Conservation (phyloP, 257 asterid species). For the Knoxia roxburghii region DNA sequence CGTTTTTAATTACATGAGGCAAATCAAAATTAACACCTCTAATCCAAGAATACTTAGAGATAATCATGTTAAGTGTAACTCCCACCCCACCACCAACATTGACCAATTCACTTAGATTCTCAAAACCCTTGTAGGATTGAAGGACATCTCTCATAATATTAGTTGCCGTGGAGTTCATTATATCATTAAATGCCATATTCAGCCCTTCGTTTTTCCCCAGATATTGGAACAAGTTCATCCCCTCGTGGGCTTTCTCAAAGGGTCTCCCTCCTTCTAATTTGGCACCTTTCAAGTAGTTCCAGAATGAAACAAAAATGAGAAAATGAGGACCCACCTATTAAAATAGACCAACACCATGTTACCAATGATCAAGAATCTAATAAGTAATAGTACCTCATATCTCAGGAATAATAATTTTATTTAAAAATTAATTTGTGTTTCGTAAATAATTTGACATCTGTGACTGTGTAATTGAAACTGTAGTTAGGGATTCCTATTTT, state of each 20-base stretch:
- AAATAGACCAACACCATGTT: too few relatives aligned
- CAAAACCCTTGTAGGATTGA: slow-evolving; percentile 2
- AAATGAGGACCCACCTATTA: too few relatives aligned
- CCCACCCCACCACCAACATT: slow-evolving; percentile 5
- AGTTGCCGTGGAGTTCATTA: not conserved
- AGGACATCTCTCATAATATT: not conserved
- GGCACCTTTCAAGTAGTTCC: not conserved
- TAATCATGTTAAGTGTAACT: not conserved
- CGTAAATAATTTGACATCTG: too few relatives aligned
- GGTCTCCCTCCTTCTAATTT: slow-evolving; percentile 5
- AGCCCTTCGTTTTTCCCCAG: not conserved
- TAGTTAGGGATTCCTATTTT: too few relatives aligned
- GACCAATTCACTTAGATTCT: not conserved
- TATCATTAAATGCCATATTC: not conserved
- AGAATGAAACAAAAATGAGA: too few relatives aligned
- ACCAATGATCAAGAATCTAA: too few relatives aligned
- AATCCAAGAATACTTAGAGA: not conserved
- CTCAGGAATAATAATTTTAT: too few relatives aligned
- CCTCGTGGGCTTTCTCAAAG: slow-evolving; percentile 5
- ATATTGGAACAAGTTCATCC: not conserved
- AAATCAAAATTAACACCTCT: not conserved
- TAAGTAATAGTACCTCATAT: too few relatives aligned
- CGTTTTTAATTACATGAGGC: slow-evolving; percentile 4
- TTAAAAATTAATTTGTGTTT: too few relatives aligned
- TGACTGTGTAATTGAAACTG: too few relatives aligned